These are phyloP conservation scores for Didymella pomorum DNA, from an alignment of 2,329 filamentous ascomycete genomes.

Conservation along the genomic window DNA sequence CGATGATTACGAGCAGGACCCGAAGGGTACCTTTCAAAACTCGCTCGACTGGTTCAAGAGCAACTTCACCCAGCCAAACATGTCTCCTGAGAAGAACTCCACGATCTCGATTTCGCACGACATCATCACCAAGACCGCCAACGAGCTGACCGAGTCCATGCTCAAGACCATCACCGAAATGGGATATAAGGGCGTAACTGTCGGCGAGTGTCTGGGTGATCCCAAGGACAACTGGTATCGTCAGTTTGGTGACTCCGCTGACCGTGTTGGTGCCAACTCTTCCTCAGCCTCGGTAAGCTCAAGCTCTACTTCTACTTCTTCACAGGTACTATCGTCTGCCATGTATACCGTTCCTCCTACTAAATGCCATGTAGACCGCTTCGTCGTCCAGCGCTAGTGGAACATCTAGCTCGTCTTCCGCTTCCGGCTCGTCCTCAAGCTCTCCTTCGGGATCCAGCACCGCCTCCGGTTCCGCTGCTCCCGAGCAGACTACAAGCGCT, in stretches of 20 bases:
- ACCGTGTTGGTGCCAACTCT: slow-evolving; percentile 5
- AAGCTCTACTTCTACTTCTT: not conserved
- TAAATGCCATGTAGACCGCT: not conserved
- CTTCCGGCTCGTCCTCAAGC: not conserved
- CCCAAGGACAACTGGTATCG: slow-evolving; percentile 57
- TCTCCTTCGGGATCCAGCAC: not conserved
- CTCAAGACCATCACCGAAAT: slow-evolving; percentile 46
- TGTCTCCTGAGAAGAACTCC: slow-evolving; percentile 26
- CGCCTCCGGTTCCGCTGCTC: not conserved
- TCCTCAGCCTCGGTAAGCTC: slow-evolving; percentile 2
- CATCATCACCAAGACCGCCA: slow-evolving; percentile 53
- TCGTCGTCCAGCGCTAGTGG: not conserved
- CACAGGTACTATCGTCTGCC: not conserved
- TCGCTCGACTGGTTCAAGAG: slow-evolving; percentile 22
- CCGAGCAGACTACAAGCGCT: slow-evolving; percentile 2
- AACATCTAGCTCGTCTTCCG: not conserved
- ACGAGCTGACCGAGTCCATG: slow-evolving; percentile 51
- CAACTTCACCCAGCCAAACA: slow-evolving; percentile 8
- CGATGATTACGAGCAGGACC: slow-evolving; percentile 64
- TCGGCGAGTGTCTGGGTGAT: slow-evolving; percentile 56
- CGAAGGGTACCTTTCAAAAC: slow-evolving; percentile 26
- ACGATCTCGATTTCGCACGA: slow-evolving; percentile 62
- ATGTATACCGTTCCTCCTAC: not conserved
- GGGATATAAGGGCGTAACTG: slow-evolving; percentile 52
- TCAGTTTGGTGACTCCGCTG: slow-evolving; percentile 16